These are phyloP conservation scores for Debaryomyces sp. DNA, from an alignment of 1,139 yeast species.

Conservation along the genomic window DNA sequence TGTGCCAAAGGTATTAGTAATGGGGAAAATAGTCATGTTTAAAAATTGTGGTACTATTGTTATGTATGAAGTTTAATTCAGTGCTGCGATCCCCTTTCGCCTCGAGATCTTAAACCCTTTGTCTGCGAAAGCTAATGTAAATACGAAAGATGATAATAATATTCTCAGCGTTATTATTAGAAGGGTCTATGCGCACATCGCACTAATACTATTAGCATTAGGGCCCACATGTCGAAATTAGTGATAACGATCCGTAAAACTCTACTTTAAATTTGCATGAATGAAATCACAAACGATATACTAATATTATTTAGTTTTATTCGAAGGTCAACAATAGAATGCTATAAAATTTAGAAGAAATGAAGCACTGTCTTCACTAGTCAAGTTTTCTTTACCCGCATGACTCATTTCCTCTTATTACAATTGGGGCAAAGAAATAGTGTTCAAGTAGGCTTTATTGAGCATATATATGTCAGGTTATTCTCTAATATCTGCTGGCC, in stretches of 20 bases:
- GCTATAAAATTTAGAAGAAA: background rate
- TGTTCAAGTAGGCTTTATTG: background rate
- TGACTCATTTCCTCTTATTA: background rate
- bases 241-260: background rate
- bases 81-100: background rate
- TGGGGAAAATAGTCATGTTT: constrained; percentile 1
- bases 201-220: background rate
- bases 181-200: background rate
- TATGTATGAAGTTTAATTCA: background rate
- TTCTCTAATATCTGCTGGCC: background rate
- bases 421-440: background rate
- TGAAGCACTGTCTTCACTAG: background rate
- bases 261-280: background rate
- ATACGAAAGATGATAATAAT: background rate
- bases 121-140: background rate
- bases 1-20: background rate
- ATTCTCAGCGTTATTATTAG: background rate
- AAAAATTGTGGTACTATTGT: background rate
- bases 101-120: background rate
- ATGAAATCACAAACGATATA: background rate
- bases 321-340: background rate
- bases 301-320: background rate
- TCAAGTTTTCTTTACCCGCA: background rate
- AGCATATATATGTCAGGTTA: background rate
- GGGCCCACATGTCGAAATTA: background rate